Base-by-base conservation (phyloP, 2,329 filamentous ascomycete genomes). In the Nothomitra cinnamomea region DNA sequence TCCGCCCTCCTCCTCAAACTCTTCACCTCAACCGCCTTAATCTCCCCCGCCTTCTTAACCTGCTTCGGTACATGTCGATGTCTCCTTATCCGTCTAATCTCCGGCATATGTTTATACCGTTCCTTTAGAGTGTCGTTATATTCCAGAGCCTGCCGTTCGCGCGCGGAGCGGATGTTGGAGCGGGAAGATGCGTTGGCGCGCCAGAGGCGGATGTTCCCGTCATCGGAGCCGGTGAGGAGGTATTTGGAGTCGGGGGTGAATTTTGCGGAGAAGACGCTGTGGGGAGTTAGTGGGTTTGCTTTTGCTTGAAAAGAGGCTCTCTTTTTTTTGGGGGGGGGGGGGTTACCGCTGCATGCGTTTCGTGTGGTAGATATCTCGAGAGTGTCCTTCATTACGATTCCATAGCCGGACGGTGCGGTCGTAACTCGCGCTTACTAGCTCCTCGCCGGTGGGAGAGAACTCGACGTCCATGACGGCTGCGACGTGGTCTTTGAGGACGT, bases 381-480 rank as follows among this genome's bases (percentile, higher is more conserved):
- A 89, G 68, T 92, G 87, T 22, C 90, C 90, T 57, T 82, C 73
- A 58, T 82, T 78, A 54, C 85, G 78, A 64, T 80, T 80, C 85
- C 88, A 96, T 51, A 96, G 72, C 51, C 92, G 80, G 52, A 98
- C 75, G 3, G 87, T 95, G 57, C 88, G 81, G 64, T 94, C 87
- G 69, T 92, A 94, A 0, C 84, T 88, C 3, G 87, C 92, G 13
- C 83, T 87, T 19, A 96, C 87, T 47, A 98, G 78, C 66, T 95
- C 89, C 66, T 95, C 85, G 56, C 92, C 92, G 0, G 92, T 96
- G 0, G 92, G 90, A 50, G 83, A 89, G 69, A 90, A 98, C 63
- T 95, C 87, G 41, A 98, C 83, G 66, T 94, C 89, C 87, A 95
- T 95, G 22, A 95, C 89, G 19, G 92, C 92, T 6, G 81, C 78